phyloP scores from a whole-genome alignment of 2,329 filamentous ascomycete species.

The Trichophyton verrucosum region DNA sequence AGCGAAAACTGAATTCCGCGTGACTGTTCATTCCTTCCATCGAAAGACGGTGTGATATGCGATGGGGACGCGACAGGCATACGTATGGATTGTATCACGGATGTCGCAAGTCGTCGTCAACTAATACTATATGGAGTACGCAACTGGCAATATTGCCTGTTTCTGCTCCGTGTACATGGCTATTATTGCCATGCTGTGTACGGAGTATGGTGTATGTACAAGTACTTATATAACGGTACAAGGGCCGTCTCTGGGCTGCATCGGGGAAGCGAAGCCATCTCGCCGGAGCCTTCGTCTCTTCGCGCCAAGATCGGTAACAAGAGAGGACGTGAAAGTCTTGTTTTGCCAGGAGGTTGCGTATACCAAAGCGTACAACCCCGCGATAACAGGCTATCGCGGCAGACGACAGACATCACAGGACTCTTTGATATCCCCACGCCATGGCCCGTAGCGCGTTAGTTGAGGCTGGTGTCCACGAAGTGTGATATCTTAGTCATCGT shows the following conservation, averaged over 20 bases:
- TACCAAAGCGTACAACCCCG: background rate
- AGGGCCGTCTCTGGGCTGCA: background rate
- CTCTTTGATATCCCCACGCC: no score
- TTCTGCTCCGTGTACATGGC: background rate
- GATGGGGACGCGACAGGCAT: background rate
- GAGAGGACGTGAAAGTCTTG: background rate
- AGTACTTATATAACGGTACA: background rate
- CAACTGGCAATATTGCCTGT: background rate
- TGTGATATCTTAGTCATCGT: background rate
- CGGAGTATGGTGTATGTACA: background rate
- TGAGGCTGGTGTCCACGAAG: no score
- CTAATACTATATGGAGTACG: background rate
- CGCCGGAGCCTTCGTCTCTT: background rate
- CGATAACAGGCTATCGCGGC: background rate
- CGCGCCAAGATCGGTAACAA: background rate
- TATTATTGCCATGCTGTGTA: background rate
- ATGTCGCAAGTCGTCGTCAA: background rate
- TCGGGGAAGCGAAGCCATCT: background rate
- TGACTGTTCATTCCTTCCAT: background rate
- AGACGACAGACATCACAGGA: background rate
- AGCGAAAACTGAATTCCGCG: background rate
- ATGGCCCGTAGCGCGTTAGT: no score
- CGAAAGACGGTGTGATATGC: background rate
- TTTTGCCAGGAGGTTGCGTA: background rate
- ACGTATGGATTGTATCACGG: background rate